These are phyloP conservation scores for Apiosordaria backusii DNA, from an alignment of 495 filamentous ascomycete species.

Conservation along the genomic window DNA sequence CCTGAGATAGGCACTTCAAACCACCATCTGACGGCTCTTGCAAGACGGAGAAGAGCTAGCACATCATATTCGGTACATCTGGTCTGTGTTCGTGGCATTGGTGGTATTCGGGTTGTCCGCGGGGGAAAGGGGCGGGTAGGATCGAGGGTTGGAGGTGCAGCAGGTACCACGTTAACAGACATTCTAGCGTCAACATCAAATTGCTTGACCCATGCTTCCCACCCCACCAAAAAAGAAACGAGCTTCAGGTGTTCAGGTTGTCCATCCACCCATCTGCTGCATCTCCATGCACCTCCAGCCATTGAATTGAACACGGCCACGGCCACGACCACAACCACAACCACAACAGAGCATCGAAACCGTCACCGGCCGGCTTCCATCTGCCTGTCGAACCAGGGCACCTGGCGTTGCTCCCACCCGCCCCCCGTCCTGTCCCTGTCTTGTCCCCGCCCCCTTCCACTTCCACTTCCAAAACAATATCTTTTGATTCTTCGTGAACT, in stretches of 20 bases:
- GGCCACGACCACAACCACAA: neutral
- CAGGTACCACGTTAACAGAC: slow-evolving; percentile 26
- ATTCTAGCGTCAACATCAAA: slow-evolving; percentile 23
- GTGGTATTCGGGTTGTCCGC: slow-evolving; percentile 6
- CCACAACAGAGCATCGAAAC: slow-evolving; percentile 19
- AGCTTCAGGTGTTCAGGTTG: too few relatives aligned
- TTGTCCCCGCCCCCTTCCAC: slow-evolving; percentile 8
- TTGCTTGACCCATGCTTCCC: slow-evolving; percentile 22
- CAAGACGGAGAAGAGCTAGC: neutral
- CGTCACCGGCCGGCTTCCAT: slow-evolving; percentile 12
- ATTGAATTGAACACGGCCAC: neutral
- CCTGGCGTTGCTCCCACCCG: neutral
- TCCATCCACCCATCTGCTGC: neutral
- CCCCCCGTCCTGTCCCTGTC: neutral
- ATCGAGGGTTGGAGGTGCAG: slow-evolving; percentile 5
- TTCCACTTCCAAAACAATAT: too few relatives aligned
- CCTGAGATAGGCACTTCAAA: too few relatives aligned
- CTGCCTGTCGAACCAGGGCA: neutral
- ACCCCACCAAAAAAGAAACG: slow-evolving; percentile 23
- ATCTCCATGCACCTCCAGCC: neutral
- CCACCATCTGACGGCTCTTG: too few relatives aligned
- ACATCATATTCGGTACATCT: neutral
- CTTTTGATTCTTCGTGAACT: too few relatives aligned
- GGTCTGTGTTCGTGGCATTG: neutral
- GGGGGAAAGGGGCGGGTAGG: slow-evolving; percentile 13